These are phyloP conservation scores for Tolypocladium cylindrosporum DNA, from an alignment of 2,329 filamentous ascomycete genomes.

Conservation along the genomic window DNA sequence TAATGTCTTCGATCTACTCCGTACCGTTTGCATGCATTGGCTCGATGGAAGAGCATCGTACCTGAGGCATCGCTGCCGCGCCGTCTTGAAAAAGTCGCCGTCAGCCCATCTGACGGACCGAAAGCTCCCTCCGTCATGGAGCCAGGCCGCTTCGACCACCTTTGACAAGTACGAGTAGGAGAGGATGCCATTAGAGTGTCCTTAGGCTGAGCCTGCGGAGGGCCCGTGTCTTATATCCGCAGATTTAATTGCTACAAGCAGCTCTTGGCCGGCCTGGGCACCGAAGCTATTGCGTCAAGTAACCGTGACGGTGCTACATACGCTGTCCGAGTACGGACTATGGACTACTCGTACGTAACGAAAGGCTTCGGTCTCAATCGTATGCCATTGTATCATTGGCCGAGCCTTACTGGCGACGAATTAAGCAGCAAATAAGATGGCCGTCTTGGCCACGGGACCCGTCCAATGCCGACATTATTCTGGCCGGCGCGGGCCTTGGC, in stretches of 20 bases:
- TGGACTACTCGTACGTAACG: not conserved
- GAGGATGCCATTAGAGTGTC: not conserved
- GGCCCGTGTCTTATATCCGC: not conserved
- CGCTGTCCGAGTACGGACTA: too few relatives aligned
- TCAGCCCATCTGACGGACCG: not conserved
- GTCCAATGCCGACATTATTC: not conserved
- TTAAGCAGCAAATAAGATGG: not conserved
- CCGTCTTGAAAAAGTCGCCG: too few relatives aligned
- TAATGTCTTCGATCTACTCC: not conserved
- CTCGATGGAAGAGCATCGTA: not conserved
- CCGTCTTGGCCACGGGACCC: not conserved
- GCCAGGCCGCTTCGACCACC: not conserved
- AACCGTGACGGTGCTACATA: not conserved
- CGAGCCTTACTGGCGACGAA: not conserved
- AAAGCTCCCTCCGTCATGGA: not conserved
- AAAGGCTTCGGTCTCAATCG: not conserved
- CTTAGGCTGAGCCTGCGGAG: not conserved
- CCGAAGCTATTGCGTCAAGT: not conserved
- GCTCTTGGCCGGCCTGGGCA: not conserved
- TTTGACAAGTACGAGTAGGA: not conserved
- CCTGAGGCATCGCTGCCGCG: not conserved
- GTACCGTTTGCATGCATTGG: not conserved
- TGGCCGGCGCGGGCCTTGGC: conserved; percentile 8
- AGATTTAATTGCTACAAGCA: not conserved
- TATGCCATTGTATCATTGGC: not conserved